phyloP scores from a whole-genome alignment of 768 basidiomycete species.

The Clathrus columnatus region DNA sequence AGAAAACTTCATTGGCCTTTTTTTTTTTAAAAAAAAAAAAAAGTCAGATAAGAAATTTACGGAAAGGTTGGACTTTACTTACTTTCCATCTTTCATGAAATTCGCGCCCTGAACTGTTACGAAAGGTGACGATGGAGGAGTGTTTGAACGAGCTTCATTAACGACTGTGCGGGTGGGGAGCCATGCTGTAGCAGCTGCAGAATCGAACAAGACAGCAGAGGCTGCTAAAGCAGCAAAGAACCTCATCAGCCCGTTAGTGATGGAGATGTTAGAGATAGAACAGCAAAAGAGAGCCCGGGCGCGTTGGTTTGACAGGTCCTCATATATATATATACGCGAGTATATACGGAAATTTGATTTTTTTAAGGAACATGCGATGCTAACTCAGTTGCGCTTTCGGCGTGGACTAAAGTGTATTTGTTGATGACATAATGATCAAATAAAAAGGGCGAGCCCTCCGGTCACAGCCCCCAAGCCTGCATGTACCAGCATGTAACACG shows the following conservation, averaged over 20 bases:
- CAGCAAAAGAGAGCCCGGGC: too few species aligned
- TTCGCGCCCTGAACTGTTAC: conserved; percentile 35
- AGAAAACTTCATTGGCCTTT: conserved; percentile 33
- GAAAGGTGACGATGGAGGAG: conserved; percentile 25
- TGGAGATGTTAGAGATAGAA: too few species aligned
- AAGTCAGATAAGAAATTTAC: neutral
- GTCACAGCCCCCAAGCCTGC: too few species aligned
- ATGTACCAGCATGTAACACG: too few species aligned
- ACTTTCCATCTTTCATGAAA: conserved; percentile 52
- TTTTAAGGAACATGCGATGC: too few species aligned
- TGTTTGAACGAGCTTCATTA: neutral
- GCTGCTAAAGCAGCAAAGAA: conserved; percentile 13
- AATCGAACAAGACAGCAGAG: conserved; percentile 18
- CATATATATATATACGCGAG: too few species aligned
- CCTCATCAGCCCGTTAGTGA: conserved; percentile 34
- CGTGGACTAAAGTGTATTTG: too few species aligned
- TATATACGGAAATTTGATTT: too few species aligned
- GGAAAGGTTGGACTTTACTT: conserved; percentile 1
- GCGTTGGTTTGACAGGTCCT: too few species aligned
- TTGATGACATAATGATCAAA: too few species aligned
- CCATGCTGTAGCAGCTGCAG: conserved; percentile 24
- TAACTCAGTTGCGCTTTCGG: too few species aligned
- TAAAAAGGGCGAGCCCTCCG: conserved; percentile 26
- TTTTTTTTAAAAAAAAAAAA: conserved; percentile 17
- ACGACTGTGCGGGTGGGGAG: conserved; percentile 6